Evolutionary conservation across 2,329 filamentous ascomycete genomes (phyloP), one percentile per base, ranked within the genome.

Genomic region (Colletotrichum orbiculare): DNA sequence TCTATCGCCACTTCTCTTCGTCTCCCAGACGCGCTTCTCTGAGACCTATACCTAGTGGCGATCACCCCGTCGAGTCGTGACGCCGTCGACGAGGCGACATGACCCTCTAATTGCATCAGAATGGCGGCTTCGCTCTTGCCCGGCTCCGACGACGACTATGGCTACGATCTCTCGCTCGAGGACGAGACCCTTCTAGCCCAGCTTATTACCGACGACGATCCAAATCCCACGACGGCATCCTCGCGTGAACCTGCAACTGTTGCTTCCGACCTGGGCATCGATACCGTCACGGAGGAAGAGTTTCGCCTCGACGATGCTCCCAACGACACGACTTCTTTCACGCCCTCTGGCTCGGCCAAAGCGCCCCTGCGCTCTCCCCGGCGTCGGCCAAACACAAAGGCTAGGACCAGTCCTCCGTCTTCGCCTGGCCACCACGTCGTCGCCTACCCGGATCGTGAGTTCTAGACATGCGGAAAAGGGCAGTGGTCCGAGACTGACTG

Each of bases 401-500:
- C 10, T 41, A 37, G 11, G 54, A 60, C 65, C 34, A 49, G 64
- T 7, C 38, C 71, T 4, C 62, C 70, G 33, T 46, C 66, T 55
- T 37, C 66, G 10, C 61, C 68, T 47, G 43, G 67, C 47, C 57
- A 71, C 56, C 66, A 74, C 64, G 70, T 75, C 55, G 69, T 83
- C 74, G 66, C 67, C 68, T 86, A 85, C 76, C 81, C 86, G 73
- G 81, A 86, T 79, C 75, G 87, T 89, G 75, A 72, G 84, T 79
- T 49, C 34, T 5, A 25, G 43, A 15, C 12, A 17, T 12, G n/a
- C 10, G 17, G 17, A 49, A 33, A 50, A 55, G 66, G 50, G 68
- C 72, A 8, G 25, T 46, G 6, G 1, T 50, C 13, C 35, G 39
- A 46, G 17, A 70, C 87, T 91, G 84, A 92, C 87, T 87, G 82